Percentiles rank a stretch among this genome's conserved stretches.
These are phyloP conservation scores for Sugiyamaella paludigena DNA, from an alignment of 1,139 yeast genomes.

Conservation along the genomic window DNA sequence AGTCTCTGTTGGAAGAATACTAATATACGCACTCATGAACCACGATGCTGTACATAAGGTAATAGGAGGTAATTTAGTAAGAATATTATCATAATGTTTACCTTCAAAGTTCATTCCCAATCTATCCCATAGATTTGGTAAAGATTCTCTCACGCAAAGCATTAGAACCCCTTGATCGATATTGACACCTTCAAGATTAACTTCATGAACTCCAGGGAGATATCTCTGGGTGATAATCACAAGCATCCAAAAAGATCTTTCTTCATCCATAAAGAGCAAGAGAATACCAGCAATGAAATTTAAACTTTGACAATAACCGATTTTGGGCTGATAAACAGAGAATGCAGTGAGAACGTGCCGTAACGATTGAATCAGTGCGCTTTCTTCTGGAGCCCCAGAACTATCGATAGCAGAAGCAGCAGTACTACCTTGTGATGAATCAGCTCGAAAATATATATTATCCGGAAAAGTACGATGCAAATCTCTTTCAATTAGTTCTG, in stretches of 20 bases:
- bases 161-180: conserved; percentile 92
- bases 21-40: conserved; percentile 96
- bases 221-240: conserved; percentile 82
- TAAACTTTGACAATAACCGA: conserved; percentile 93
- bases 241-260: conserved; percentile 91
- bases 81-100: conserved; percentile 55
- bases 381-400: conserved; percentile 41
- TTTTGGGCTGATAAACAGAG: conserved; percentile 80
- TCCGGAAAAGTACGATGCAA: conserved; percentile 93
- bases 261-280: conserved; percentile 82
- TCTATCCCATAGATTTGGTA: conserved; percentile 76
- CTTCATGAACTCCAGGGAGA: conserved; percentile 89
- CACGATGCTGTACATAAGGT: conserved; percentile 93
- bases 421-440: conserved; percentile 8
- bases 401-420: conserved; percentile 12
- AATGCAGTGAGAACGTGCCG: conserved; percentile 82
- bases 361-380: conserved; percentile 64
- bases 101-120: conserved; percentile 44
- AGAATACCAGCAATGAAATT: conserved; percentile 87
- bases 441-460: conserved; percentile 63
- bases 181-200: conserved; percentile 88
- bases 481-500: conserved; percentile 92
- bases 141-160: conserved; percentile 77
- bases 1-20: conserved; percentile 82
- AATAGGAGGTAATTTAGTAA: conserved; percentile 79